Base-by-base conservation (phyloP, 2,329 filamentous ascomycete species). In the Clonostachys sp. region DNA sequence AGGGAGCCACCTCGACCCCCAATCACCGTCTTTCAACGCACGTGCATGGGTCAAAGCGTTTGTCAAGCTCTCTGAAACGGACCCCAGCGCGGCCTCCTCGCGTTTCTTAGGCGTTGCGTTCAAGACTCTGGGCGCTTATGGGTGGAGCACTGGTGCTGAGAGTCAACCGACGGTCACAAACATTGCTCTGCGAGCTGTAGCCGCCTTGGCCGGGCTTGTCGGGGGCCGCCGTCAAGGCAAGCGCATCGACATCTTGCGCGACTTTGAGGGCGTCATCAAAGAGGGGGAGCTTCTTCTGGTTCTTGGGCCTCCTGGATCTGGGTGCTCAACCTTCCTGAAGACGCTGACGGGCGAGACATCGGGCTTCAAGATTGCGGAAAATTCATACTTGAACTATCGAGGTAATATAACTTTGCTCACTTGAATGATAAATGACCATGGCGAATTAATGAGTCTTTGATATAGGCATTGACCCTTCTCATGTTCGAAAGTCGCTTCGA, bases 241-340 rank as follows among this genome's bases (percentile, higher is more conserved):
- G 16, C 51, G 55, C 8, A 70, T 75, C 49, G 70, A 80, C 48
- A 80, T 80, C 49, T 60, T 81, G 17, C 61, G 65, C 45, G 64
- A 72, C 45, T 63, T 77, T 17, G 75, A 80, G 48, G 77, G 77
- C 14, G 47, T 80, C 2, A 70, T 81, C 4, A 63, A 77, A 51
- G 67, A 63, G 34, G 78, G 78, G 12, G 78, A 82, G 65, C 75
- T 81, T 71, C 61, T 81, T 18, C 70, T 78, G 12, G 78, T 81
- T 10, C 69, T 82, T 3, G 78, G 78, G 12, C 76, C 75, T 41
- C 77, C 80, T 5, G 67, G 67, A 2, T 58, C 61, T 2, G 80
- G 80, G 16, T 88, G 84, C 54, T 83, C 83, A 9, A 87, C 84
- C 0, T 81, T 88, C 51, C 67, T 88, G 41, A 86, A 86, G 48